Conservation (phyloP, 495 filamentous ascomycete genomes). For the Sordaria brevicollis region DNA sequence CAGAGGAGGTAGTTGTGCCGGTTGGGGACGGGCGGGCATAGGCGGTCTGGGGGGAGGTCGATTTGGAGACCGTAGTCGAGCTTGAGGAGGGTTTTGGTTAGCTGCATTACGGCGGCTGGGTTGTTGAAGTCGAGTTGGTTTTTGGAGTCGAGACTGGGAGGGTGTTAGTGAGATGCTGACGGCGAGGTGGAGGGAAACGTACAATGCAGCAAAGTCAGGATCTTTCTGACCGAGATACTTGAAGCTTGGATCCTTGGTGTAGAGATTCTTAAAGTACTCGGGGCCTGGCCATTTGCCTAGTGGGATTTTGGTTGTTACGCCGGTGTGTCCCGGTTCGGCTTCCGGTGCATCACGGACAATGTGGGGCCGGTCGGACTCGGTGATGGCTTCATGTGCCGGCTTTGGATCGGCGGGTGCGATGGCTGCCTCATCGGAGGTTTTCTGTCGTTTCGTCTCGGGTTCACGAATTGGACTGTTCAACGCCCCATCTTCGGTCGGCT, state of each 20-base stretch:
- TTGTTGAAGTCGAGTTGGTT: slow-evolving; percentile 73
- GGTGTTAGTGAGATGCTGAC: not conserved
- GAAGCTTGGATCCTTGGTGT: slow-evolving; percentile 25
- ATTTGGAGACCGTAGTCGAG: slow-evolving; percentile 65
- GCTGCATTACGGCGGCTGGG: slow-evolving; percentile 64
- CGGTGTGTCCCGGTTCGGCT: not conserved
- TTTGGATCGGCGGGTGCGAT: not conserved
- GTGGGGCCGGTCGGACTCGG: not conserved
- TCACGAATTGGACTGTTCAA: not conserved
- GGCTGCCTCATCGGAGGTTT: not conserved
- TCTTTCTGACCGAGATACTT: slow-evolving; percentile 22
- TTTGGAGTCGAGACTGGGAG: slow-evolving; percentile 42
- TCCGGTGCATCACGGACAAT: not conserved
- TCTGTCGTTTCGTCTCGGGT: not conserved
- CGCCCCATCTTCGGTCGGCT: not conserved
- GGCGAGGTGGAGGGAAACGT: not conserved
- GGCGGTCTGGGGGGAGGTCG: slow-evolving; percentile 60
- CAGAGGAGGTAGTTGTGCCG: slow-evolving; percentile 85
- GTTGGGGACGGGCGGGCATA: slow-evolving; percentile 85
- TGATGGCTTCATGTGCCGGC: not conserved
- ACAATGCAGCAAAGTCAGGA: slow-evolving; percentile 19
- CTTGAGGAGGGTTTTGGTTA: slow-evolving; percentile 71
- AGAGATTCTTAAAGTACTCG: slow-evolving; percentile 26
- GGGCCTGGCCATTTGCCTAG: slow-evolving; percentile 15
- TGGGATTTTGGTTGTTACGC: too few species aligned